Base-by-base conservation (phyloP, 2,329 filamentous ascomycete genomes). In the Fonsecaea erecta region DNA sequence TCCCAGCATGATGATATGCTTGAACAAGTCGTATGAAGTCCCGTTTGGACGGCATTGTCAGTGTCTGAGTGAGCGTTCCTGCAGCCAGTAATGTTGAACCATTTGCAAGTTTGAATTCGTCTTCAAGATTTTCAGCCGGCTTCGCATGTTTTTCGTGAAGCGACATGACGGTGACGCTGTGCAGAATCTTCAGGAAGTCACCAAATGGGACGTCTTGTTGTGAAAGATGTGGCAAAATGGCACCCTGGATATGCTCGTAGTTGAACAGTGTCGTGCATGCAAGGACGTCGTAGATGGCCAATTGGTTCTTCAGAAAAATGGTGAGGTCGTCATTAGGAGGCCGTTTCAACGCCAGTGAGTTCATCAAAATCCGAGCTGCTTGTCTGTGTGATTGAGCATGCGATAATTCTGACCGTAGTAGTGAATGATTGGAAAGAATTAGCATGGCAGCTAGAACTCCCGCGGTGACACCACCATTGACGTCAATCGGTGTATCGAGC, bases 191-290 rank as follows among this genome's bases (percentile, higher is more conserved):
- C 9, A 55, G 35, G n/a, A 55, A 55, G 8, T 55, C 30, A 2
- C 30, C 52, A 35, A 55, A 55, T 35, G 35, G 43, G 8, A 35
- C 40, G 24, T 60, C 48, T 28, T 52, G 57, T 51, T 28, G 57
- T 28, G 28, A 43, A n/a, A 56, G 14, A 30, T 37, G 43, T 6
- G 57, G 57, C 11, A 60, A 21, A n/a, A 52, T 37, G 34, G 43
- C 57, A 46, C 51, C 26, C 28, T 52, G 30, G 30, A 60, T 28
- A 12, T 52, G 57, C 9, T 52, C 57, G 28, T 51, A 35, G 11
- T 60, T 28, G 57, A 60, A 60, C 16, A 52, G 52, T 6, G 57
- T 51, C 26, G 57, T 60, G 46, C 57, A 60, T 34, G 57, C 57
- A 11, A 60, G 40, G 14, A 60, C 57, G n/a, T 60, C 57, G 16